These are phyloP conservation scores for Penicillium bovifimosum DNA, from an alignment of 495 filamentous ascomycete species.

Conservation along the genomic window DNA sequence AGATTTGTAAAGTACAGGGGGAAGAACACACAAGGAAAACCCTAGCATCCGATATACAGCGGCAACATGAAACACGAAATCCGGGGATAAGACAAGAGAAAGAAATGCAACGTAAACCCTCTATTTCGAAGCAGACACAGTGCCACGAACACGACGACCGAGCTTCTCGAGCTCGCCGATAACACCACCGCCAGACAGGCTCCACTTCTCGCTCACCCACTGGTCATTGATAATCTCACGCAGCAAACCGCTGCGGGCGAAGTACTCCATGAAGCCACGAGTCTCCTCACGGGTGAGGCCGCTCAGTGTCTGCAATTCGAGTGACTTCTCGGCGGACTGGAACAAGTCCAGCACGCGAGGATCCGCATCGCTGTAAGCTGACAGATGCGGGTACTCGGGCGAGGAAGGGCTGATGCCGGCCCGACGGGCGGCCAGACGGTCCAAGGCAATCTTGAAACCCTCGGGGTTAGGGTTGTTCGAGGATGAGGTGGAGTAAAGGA, in stretches of 20 bases:
- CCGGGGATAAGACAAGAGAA: constrained; percentile 1
- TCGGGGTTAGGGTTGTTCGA: constrained; percentile 58
- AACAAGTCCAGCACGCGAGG: constrained; percentile 53
- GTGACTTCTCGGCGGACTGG: constrained; percentile 25
- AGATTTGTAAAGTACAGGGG: constrained; percentile 34
- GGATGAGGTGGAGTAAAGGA: constrained; percentile 66
- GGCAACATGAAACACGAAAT: constrained; percentile 2
- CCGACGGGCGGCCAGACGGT: constrained; percentile 42
- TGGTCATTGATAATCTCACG: constrained; percentile 62
- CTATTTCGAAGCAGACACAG: constrained; percentile 9
- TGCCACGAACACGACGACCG: constrained; percentile 44
- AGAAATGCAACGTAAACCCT: constrained; percentile 7
- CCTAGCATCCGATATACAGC: constrained; percentile 24
- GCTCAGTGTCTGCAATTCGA: constrained; percentile 53
- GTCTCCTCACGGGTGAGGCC: constrained; percentile 72
- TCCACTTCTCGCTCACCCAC: constrained; percentile 80
- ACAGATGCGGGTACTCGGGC: constrained; percentile 45
- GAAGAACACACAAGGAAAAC: constrained; percentile 13
- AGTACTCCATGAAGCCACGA: constrained; percentile 84
- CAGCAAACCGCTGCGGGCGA: constrained; percentile 77
- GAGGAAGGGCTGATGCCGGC: constrained; percentile 28
- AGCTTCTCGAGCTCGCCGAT: constrained; percentile 76
- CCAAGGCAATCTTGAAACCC: constrained; percentile 60
- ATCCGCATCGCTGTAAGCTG: constrained; percentile 66
- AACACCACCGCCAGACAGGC: constrained; percentile 71